Conservation (phyloP, 2,329 filamentous ascomycete species). For the Rhynchosporium secalis region DNA sequence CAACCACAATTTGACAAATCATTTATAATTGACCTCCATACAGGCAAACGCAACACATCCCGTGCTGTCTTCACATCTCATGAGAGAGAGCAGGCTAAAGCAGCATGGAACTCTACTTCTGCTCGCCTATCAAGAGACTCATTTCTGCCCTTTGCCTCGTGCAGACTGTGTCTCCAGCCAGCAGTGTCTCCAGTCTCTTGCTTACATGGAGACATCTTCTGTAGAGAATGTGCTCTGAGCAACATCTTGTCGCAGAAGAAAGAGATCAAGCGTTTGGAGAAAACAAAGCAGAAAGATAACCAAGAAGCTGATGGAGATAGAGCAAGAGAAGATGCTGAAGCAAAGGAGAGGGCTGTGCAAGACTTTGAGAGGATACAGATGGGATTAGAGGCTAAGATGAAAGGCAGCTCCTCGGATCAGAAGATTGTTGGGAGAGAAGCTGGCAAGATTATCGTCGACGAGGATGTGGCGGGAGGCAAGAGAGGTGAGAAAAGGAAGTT, state of each 20-base stretch:
- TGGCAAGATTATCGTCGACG: slow-evolving; percentile 47
- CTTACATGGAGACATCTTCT: slow-evolving; percentile 85
- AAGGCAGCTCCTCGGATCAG: slow-evolving; percentile 33
- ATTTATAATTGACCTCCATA: neutral
- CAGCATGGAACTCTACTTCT: slow-evolving; percentile 76
- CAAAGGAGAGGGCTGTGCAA: slow-evolving; percentile 65
- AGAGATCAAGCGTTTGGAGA: slow-evolving; percentile 82
- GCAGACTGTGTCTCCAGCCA: slow-evolving; percentile 80
- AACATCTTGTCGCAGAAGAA: slow-evolving; percentile 91
- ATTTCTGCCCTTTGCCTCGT: slow-evolving; percentile 88
- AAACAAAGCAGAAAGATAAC: slow-evolving; percentile 59
- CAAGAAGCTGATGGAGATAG: slow-evolving; percentile 63
- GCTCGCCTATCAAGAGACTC: slow-evolving; percentile 88
- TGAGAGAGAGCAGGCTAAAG: slow-evolving; percentile 80
- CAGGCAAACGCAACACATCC: slow-evolving; percentile 85
- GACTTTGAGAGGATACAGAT: slow-evolving; percentile 87
- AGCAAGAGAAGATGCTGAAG: slow-evolving; percentile 66
- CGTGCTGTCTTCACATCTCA: slow-evolving; percentile 91
- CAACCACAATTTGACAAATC: neutral
- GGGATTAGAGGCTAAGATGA: slow-evolving; percentile 52
- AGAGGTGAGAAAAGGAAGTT: slow-evolving; percentile 70
- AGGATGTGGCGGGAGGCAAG: slow-evolving; percentile 39
- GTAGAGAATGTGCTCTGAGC: slow-evolving; percentile 85
- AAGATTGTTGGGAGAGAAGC: slow-evolving; percentile 44
- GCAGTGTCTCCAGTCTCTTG: slow-evolving; percentile 84